phyloP scores from a whole-genome alignment of 2,329 filamentous ascomycete species.

The Apiospora pterosperma region DNA sequence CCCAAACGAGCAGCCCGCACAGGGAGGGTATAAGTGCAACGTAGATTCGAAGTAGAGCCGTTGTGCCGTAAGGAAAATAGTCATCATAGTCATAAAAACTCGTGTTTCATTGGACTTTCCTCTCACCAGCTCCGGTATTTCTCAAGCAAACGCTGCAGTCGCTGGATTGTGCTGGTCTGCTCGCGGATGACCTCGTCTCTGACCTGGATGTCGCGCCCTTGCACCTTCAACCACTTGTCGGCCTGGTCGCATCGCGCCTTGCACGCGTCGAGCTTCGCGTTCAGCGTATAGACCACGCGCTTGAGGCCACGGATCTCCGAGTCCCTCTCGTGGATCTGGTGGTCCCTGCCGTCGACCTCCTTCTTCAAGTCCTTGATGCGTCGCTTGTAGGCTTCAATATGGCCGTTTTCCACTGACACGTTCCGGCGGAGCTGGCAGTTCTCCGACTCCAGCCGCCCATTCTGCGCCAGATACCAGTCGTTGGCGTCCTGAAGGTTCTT shows the following conservation, averaged over 20 bases:
- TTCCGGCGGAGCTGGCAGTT: constrained; percentile 5
- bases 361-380: constrained; percentile 14
- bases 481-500: constrained; percentile 12
- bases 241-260: constrained; percentile 9
- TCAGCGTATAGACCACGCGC: constrained; percentile 10
- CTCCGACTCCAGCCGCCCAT: constrained; percentile 8
- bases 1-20: background rate
- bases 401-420: constrained; percentile 12
- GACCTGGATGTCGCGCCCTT: constrained; percentile 8
- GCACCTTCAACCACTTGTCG: constrained; percentile 8
- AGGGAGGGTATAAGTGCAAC: background rate
- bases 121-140: background rate
- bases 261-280: constrained; percentile 11
- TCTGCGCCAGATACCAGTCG: constrained; percentile 10
- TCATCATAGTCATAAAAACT: background rate
- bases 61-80: background rate
- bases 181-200: constrained; percentile 14
- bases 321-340: constrained; percentile 1
- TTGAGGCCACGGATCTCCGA: constrained; percentile 16
- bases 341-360: constrained; percentile 14
- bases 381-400: constrained; percentile 13
- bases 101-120: background rate
- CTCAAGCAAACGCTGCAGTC: constrained; percentile 8
- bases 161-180: constrained; percentile 11
- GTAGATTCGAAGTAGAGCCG: background rate